Evolutionary conservation across 371 early-diverging fungal genomes (phyloP), one percentile per base, ranked within the genome.

Genomic region (Circinella minor): DNA sequence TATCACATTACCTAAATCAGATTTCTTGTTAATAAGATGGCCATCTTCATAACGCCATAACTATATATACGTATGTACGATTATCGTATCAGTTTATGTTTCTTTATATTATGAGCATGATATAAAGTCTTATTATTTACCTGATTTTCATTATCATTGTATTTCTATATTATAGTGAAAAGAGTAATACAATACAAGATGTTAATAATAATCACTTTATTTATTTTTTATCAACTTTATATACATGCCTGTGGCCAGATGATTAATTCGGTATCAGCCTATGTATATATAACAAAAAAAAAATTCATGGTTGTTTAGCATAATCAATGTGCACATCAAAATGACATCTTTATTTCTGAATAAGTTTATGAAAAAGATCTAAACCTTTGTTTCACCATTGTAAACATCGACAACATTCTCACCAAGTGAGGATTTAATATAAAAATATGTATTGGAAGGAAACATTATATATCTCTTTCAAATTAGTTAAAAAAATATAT

Each of bases 11-110:
- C 82, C 79, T 37, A 80, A 49, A 5, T 71, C 66, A 36, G 73
- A 73, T 38, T 78, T 70, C 55, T 79, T 80, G 46, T 77, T 77
- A 38, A 77, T 51, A 9, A 84, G 63, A 46, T 68, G 77, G 4
- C 84, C 81, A 61, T 71, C 66, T 36, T 78, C 77, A 57, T 63
- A 77, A 4, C 62, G 64, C 76, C 79, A 81, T 5, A 84, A 55
- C 79, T 81, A 36, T 54, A 34, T 37, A 37, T 4, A 65, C 61
- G 11, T 36, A 34, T 48, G 36, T 18, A 13, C 55, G 57, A 11
- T 20, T 36, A 59, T 15, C 15, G 10, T 17, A 3, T 4, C 36
- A 17, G 47, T n/a, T 36, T 2, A 9, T 43, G 6, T 9, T 43
- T 43, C 3, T 43, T 43, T 9, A 9, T 11, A 27, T 27, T 2